Percentiles rank a stretch among this genome's conserved stretches.
phyloP scores from a whole-genome alignment of 208 protist species.

The Leishmania major region DNA sequence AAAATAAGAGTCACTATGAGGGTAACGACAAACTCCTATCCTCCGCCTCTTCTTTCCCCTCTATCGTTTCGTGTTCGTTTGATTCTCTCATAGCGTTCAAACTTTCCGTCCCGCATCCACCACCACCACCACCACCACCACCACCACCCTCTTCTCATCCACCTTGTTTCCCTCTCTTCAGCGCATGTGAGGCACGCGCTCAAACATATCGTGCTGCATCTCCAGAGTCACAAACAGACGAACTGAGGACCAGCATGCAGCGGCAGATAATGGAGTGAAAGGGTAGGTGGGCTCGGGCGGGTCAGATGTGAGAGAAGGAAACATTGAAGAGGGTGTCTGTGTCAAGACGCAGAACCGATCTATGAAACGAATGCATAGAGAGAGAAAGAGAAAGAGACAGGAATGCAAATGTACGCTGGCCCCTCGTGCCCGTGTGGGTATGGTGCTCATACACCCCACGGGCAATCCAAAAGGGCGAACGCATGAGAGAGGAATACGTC shows the following conservation, averaged over 20 bases:
- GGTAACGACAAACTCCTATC: background rate
- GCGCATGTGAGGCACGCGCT: background rate
- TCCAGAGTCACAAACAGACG: background rate
- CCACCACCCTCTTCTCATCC: background rate
- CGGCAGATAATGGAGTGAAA: constrained; percentile 16
- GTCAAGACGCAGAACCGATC: background rate
- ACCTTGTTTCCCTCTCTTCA: background rate
- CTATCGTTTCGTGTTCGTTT: background rate
- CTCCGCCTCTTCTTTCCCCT: constrained; percentile 1
- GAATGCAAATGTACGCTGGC: background rate
- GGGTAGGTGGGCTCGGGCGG: background rate
- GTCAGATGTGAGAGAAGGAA: background rate
- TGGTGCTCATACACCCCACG: background rate
- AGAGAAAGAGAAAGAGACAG: background rate
- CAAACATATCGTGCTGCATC: background rate
- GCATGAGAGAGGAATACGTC: background rate
- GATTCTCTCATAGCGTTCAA: background rate
- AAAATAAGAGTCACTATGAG: background rate
- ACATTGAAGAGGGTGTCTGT: background rate
- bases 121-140: background rate
- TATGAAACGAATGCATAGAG: background rate
- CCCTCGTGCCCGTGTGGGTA: background rate
- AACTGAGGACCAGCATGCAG: background rate
- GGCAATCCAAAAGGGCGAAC: background rate
- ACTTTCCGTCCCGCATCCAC: background rate